phyloP scores from a whole-genome alignment of 1,139 yeast genomes.

The Taphrina pruni region DNA sequence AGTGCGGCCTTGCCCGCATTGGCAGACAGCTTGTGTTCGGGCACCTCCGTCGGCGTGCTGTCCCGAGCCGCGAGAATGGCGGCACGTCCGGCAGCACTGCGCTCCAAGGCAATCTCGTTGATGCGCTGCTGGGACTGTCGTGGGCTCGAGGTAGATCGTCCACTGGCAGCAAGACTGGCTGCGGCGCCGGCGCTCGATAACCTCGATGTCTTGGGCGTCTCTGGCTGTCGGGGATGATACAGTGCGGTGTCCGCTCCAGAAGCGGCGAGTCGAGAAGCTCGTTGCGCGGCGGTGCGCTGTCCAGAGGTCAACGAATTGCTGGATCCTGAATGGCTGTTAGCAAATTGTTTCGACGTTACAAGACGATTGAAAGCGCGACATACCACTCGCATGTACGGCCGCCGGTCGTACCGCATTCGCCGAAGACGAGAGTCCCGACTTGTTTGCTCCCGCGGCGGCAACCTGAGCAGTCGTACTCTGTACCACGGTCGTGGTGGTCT shows the following conservation, averaged over 20 bases:
- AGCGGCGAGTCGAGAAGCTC: constrained; percentile 36
- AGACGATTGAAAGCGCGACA: not conserved
- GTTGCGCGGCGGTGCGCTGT: constrained; percentile 26
- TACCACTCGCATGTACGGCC: constrained; percentile 23
- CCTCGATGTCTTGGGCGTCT: constrained; percentile 9
- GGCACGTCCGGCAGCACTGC: constrained; percentile 28
- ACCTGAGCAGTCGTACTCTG: constrained; percentile 10
- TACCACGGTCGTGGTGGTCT: not conserved
- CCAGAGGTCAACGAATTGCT: constrained; percentile 21
- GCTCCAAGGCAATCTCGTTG: constrained; percentile 14
- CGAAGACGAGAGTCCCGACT: not conserved
- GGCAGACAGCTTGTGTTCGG: constrained; percentile 23
- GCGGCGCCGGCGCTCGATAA: constrained; percentile 38
- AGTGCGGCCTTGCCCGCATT: constrained; percentile 38
- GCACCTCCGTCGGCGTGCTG: constrained; percentile 24
- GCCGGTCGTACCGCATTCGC: constrained; percentile 17
- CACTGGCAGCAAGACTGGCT: constrained; percentile 32
- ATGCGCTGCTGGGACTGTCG: constrained; percentile 16
- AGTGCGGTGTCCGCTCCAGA: constrained; percentile 31
- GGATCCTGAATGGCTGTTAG: not conserved
- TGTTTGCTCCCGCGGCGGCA: constrained; percentile 4
- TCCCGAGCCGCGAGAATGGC: constrained; percentile 38
- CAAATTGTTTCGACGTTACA: not conserved
- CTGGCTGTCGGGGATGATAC: constrained; percentile 25
- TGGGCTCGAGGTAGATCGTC: constrained; percentile 6